Base-by-base conservation (phyloP, 1,284 basidiomycete species). In the Pascua guehoae region DNA sequence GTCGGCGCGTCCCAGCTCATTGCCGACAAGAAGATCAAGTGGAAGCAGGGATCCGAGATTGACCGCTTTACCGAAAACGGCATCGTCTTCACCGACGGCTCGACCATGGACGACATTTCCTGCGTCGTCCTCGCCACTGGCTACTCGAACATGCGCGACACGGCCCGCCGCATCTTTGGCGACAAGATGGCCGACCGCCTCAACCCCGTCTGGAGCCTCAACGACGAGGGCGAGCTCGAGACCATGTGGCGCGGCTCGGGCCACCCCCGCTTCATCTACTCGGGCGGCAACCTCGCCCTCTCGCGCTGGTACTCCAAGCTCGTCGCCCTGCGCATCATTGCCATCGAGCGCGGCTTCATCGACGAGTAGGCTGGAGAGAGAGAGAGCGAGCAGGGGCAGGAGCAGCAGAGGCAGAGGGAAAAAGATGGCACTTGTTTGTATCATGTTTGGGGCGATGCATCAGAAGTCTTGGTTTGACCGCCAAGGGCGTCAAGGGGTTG, bases 21-120 rank as follows among this genome's bases (percentile, higher is more conserved):
- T 37, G 61, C 63, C 47, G 58, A 66, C 51, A 59, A 56, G 43
- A 60, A 61, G 51, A 64, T 67, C 57, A 64, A 64, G 56, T 58
- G 64, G 24, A 47, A 53, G 37, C 57, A 57, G 41, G 66, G 66
- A 42, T 32, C 24, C 24, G 47, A 58, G 47, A 59, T 67, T 41
- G 62, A 55, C 42, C 56, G 52, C 53, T 54, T 61, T 42, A 57
- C 56, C n/a, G 56, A 58, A 51, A 41, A 58, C 60, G 47, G 48
- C 16, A 56, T 61, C 41, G 53, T 61, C 12, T 54, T 61, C 36
- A 39, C 43, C 9, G 42, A 47, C 43, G 60, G 60, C 51, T 39
- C 40, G 17, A 47, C 43, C 44, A 47, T 61, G 15, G 56, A 53
- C 56, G 60, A 57, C 56, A 50, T 61, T 9, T 32, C 24, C 24